Evolutionary conservation across 2,329 filamentous ascomycete genomes (phyloP).

Genomic region (Xylaria polymorpha): DNA sequence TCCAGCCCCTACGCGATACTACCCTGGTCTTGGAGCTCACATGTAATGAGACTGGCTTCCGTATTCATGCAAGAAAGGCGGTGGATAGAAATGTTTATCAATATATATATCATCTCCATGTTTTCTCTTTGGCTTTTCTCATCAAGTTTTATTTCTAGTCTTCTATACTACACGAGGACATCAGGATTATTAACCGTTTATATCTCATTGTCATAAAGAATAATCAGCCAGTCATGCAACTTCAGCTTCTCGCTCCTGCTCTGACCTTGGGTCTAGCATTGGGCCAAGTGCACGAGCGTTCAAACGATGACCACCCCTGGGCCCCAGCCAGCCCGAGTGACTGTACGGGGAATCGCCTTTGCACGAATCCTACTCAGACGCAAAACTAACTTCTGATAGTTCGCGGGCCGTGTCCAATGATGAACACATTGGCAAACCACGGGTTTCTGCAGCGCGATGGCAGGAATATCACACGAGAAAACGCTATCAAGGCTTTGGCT

Average conservation of each 20-base stretch:
- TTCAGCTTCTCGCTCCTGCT: not conserved
- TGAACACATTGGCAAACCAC: constrained; percentile 64
- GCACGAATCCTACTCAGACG: not conserved
- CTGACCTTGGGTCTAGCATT: constrained; percentile 9
- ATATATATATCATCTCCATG: not conserved
- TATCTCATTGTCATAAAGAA: not conserved
- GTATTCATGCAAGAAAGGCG: not conserved
- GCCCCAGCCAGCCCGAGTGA: constrained; percentile 11
- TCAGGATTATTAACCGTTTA: not conserved
- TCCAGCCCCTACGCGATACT: not conserved
- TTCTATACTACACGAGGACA: not conserved
- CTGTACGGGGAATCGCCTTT: constrained; percentile 6
- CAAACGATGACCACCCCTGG: constrained; percentile 6
- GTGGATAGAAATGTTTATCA: not conserved
- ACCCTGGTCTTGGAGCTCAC: not conserved
- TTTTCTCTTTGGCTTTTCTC: not conserved
- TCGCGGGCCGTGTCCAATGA: constrained; percentile 61
- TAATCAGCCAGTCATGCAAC: not conserved
- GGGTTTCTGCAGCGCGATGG: constrained; percentile 60
- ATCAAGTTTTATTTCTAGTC: not conserved
- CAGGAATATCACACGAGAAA: constrained; percentile 54
- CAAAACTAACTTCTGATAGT: constrained; percentile 42
- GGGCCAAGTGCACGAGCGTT: not conserved
- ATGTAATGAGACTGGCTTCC: not conserved
- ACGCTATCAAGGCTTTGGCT: constrained; percentile 54